Conservation (phyloP, 2,329 filamentous ascomycete species). For the Aspergillus fumigatiaffinis region DNA sequence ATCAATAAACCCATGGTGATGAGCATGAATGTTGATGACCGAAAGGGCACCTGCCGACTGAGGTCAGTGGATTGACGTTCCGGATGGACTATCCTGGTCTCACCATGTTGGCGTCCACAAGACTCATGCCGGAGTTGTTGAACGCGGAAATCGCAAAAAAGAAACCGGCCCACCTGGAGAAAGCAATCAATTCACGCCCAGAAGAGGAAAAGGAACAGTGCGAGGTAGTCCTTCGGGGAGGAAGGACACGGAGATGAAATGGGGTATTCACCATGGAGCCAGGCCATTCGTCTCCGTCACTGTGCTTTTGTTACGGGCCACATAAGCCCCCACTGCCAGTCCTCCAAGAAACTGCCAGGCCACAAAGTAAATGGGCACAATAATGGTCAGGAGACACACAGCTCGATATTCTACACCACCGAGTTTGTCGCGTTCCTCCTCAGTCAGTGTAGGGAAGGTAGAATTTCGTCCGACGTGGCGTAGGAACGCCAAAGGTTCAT, state of each 20-base stretch:
- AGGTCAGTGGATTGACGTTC: conserved; percentile 25
- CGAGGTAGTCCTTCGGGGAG: too few relatives aligned
- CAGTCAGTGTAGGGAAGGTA: not conserved
- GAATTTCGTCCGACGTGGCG: not conserved
- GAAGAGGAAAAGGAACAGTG: too few relatives aligned
- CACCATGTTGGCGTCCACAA: conserved; percentile 49
- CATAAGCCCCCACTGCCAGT: conserved; percentile 43
- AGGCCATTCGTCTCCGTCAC: conserved; percentile 39
- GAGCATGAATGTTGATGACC: conserved; percentile 20
- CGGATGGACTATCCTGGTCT: conserved; percentile 23
- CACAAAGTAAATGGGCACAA: conserved; percentile 24
- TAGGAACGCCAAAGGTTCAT: not conserved
- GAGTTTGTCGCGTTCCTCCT: not conserved
- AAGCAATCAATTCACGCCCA: conserved; percentile 10
- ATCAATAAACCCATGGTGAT: conserved; percentile 32
- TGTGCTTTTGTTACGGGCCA: conserved; percentile 35
- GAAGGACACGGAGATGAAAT: not conserved
- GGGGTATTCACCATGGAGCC: conserved; percentile 37
- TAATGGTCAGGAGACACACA: not conserved
- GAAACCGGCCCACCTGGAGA: conserved; percentile 34
- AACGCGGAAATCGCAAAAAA: conserved; percentile 46
- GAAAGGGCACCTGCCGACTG: conserved; percentile 17
- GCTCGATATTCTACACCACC: not conserved
- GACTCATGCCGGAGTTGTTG: conserved; percentile 49
- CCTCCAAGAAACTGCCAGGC: conserved; percentile 43